A percentile compares a stretch with the other conserved stretches of the same genome.
These are phyloP conservation scores for Alternaria longipes DNA, from an alignment of 2,329 filamentous ascomycete species.

Conservation along the genomic window DNA sequence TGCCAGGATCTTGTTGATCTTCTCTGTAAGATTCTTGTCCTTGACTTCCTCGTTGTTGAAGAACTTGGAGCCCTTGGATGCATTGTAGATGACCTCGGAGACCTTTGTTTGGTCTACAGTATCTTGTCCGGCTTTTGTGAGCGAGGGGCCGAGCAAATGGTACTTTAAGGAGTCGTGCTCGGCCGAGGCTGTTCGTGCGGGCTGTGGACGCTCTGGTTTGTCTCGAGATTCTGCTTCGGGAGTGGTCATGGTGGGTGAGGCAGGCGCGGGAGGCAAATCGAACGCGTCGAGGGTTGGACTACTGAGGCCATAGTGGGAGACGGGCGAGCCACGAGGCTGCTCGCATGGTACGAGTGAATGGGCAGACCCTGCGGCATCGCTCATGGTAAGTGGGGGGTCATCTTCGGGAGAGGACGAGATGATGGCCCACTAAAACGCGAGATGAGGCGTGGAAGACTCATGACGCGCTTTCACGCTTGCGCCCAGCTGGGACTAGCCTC, in stretches of 20 bases:
- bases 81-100: conserved; percentile 95
- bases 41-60: conserved; percentile 89
- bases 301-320: conserved; percentile 23
- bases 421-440: conserved; percentile 22
- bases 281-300: conserved; percentile 22
- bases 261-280: conserved; percentile 10
- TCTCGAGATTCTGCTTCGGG: conserved; percentile 1
- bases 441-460: conserved; percentile 20
- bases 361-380: conserved; percentile 25
- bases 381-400: conserved; percentile 38
- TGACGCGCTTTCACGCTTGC: conserved; percentile 34
- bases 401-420: conserved; percentile 13
- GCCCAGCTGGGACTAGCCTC: conserved; percentile 22
- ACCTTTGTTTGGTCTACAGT: conserved; percentile 93
- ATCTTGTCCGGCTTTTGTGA: conserved; percentile 94
- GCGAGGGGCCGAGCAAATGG: conserved; percentile 84
- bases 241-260: conserved; percentile 24
- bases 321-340: conserved; percentile 14
- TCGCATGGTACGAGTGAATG: conserved; percentile 23
- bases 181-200: conserved; percentile 27
- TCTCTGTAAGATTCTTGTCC: conserved; percentile 83
- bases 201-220: conserved; percentile 25
- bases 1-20: conserved; percentile 80
- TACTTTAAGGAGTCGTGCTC: conserved; percentile 81
- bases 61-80: conserved; percentile 94